Conservation (phyloP, 2,329 filamentous ascomycete genomes). For the Camillea tinctor region DNA sequence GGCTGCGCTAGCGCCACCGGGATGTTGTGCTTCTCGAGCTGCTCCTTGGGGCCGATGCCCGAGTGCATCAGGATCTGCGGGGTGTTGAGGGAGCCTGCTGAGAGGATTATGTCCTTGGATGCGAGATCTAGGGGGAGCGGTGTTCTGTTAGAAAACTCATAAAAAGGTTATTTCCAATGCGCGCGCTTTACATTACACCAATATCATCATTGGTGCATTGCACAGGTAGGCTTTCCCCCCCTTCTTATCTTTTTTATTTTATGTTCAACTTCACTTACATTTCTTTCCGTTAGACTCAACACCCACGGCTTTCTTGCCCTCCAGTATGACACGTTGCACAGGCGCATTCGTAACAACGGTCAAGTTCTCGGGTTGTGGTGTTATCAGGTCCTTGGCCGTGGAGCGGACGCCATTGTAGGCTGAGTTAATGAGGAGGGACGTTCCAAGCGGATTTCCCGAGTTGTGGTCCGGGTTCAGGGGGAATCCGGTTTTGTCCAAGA, state of each 20-base stretch:
- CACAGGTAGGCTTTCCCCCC: not conserved
- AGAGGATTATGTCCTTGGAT: conserved; percentile 43
- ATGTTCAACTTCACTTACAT: too few relatives aligned
- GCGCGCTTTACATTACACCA: too few relatives aligned
- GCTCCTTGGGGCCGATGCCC: conserved; percentile 39
- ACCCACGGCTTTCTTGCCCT: conserved; percentile 44
- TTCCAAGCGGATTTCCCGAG: conserved; percentile 56
- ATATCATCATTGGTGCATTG: too few relatives aligned
- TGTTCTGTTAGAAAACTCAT: too few relatives aligned
- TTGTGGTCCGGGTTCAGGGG: conserved; percentile 55
- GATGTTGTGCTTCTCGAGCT: conserved; percentile 36
- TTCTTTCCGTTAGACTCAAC: conserved; percentile 41
- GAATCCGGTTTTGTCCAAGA: conserved; percentile 48
- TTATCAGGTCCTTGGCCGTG: conserved; percentile 51
- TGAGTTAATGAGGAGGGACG: conserved; percentile 50
- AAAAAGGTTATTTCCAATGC: too few relatives aligned
- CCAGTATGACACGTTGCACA: conserved; percentile 47
- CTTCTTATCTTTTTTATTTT: not conserved
- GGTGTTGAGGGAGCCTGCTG: conserved; percentile 40
- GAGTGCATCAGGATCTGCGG: conserved; percentile 46
- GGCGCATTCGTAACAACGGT: conserved; percentile 48
- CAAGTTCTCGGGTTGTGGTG: conserved; percentile 46
- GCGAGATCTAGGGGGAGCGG: conserved; percentile 25
- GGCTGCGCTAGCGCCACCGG: conserved; percentile 35
- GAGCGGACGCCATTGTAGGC: conserved; percentile 46